Conservation (phyloP, 805 yeast species). For the Maudiozyma pseudohumilis region DNA sequence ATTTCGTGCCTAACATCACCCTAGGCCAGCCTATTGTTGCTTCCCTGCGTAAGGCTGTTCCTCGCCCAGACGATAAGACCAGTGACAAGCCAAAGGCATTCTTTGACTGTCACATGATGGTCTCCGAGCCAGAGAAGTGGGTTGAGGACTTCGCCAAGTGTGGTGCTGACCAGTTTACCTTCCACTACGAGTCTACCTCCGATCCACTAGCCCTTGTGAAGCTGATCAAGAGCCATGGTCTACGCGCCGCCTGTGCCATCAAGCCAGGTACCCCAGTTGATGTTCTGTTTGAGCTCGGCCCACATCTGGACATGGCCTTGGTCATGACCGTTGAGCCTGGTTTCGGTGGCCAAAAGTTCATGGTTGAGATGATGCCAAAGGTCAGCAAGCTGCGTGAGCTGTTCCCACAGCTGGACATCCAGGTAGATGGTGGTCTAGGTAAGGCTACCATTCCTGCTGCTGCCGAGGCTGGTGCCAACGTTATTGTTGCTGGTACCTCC, state of each 20-base stretch:
- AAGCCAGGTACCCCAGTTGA: slow-evolving; percentile 90
- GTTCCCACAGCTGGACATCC: slow-evolving; percentile 75
- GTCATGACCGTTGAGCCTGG: slow-evolving; percentile 99
- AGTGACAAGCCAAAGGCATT: slow-evolving; percentile 36
- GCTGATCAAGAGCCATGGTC: slow-evolving; percentile 67
- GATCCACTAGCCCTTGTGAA: slow-evolving; percentile 67
- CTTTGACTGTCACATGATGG: slow-evolving; percentile 99
- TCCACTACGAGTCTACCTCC: slow-evolving; percentile 87
- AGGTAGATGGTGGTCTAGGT: slow-evolving; percentile 95
- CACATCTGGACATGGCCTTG: slow-evolving; percentile 82
- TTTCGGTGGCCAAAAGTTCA: slow-evolving; percentile 95
- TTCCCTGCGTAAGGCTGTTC: slow-evolving; percentile 66
- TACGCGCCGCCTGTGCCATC: slow-evolving; percentile 89
- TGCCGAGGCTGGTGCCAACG: slow-evolving; percentile 96
- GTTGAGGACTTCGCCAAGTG: slow-evolving; percentile 83
- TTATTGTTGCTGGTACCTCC: slow-evolving; percentile 94
- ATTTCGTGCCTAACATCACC: slow-evolving; percentile 93
- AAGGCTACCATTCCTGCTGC: slow-evolving; percentile 76
- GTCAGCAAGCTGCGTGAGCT: slow-evolving; percentile 64
- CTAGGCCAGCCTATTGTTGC: slow-evolving; percentile 86
- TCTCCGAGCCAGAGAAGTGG: slow-evolving; percentile 85
- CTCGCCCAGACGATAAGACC: slow-evolving; percentile 40
- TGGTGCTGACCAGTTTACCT: slow-evolving; percentile 93
- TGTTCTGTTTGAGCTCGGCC: slow-evolving; percentile 65
- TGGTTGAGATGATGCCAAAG: slow-evolving; percentile 94